Percentiles rank a stretch among this genome's conserved stretches.
Conservation (phyloP, 192 early-diverging fungal species). For the Coemansia umbellata region DNA sequence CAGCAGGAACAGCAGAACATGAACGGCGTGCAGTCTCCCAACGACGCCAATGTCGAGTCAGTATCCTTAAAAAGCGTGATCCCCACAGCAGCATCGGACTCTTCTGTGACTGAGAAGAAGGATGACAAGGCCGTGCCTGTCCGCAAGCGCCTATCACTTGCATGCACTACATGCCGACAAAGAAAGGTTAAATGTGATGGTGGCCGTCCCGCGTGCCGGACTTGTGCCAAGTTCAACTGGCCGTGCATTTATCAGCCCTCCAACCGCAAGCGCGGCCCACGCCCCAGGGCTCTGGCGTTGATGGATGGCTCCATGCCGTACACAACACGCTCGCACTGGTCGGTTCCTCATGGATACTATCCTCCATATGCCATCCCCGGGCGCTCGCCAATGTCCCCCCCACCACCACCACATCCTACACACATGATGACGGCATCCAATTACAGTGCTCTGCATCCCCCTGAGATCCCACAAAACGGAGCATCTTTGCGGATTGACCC, state of each 20-base stretch:
- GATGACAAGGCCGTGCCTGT: conserved; percentile 47
- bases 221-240: conserved; percentile 64
- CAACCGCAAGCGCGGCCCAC: conserved; percentile 86
- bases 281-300: conserved; percentile 51
- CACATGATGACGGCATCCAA: conserved; percentile 7
- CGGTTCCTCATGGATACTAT: conserved; percentile 26
- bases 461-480: conserved; percentile 22
- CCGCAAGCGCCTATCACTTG: conserved; percentile 50
- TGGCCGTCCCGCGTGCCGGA: conserved; percentile 70
- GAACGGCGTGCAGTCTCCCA: neutral
- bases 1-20: conserved; percentile 3
- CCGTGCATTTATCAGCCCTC: conserved; percentile 79
- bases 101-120: conserved; percentile 17
- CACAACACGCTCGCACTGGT: conserved; percentile 35
- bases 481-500: conserved; percentile 22
- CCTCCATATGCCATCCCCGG: conserved; percentile 27
- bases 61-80: neutral
- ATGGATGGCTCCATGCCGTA: conserved; percentile 45
- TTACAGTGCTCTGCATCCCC: conserved; percentile 4
- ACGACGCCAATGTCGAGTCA: neutral
- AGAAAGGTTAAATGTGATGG: conserved; percentile 82
- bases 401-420: conserved; percentile 26
- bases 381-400: conserved; percentile 28
- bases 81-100: neutral
- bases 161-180: conserved; percentile 51